phyloP scores from a whole-genome alignment of 768 basidiomycete species.

The Crucibulum laeve region DNA sequence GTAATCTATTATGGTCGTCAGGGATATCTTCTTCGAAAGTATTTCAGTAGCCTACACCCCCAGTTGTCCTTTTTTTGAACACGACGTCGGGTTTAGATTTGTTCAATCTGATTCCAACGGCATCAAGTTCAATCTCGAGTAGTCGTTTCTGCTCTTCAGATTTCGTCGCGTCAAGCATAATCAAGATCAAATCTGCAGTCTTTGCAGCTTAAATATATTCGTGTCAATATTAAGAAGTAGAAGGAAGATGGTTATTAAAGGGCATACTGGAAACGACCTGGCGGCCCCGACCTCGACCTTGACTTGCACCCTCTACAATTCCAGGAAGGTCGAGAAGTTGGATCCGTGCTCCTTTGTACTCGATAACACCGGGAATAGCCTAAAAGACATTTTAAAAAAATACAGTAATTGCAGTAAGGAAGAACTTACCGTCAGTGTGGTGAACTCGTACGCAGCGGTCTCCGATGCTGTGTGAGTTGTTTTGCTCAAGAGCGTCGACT shows the following conservation, averaged over 20 bases:
- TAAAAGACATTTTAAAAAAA: conserved; percentile 20
- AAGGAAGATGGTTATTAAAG: not conserved
- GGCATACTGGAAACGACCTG: conserved; percentile 90
- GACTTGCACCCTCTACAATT: conserved; percentile 91
- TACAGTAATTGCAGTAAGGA: not conserved
- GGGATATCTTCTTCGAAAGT: conserved; percentile 2
- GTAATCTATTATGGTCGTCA: conserved; percentile 54
- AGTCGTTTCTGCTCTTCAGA: conserved; percentile 86
- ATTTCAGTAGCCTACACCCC: conserved; percentile 60
- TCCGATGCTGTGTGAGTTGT: conserved; percentile 88
- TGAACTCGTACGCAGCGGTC: conserved; percentile 93
- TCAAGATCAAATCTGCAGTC: conserved; percentile 88
- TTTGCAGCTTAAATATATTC: conserved; percentile 59
- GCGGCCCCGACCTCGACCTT: conserved; percentile 87
- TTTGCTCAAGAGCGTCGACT: conserved; percentile 92
- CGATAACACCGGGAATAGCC: conserved; percentile 97
- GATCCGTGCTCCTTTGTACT: conserved; percentile 88
- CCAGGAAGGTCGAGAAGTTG: conserved; percentile 95
- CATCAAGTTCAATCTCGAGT: conserved; percentile 91
- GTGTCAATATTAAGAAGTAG: conserved; percentile 2
- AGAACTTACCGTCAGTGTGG: conserved; percentile 70
- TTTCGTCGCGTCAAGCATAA: conserved; percentile 93
- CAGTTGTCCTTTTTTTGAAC: conserved; percentile 90
- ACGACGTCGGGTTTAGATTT: conserved; percentile 88
- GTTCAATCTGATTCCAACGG: conserved; percentile 94